phyloP scores from a whole-genome alignment of 2,329 filamentous ascomycete species.

The Fusarium sp. region DNA sequence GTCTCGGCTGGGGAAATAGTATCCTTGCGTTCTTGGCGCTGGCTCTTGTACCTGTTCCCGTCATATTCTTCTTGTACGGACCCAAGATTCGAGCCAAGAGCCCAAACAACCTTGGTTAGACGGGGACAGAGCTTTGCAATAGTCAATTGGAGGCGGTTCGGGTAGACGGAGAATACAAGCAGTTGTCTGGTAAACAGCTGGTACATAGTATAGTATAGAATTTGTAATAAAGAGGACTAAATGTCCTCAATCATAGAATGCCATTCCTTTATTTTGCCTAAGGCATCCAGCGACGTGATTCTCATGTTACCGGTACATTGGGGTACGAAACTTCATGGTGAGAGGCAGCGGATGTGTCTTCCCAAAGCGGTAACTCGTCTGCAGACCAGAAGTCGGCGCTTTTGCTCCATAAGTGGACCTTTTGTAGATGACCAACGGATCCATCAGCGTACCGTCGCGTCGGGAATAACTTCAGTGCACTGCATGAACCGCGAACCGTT shows the following conservation, averaged over 20 bases:
- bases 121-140: background rate
- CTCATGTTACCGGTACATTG: fast-evolving
- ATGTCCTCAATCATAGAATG: background rate
- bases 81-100: conserved; percentile 40
- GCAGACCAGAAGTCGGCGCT: background rate
- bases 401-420: background rate
- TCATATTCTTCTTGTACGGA: conserved; percentile 38
- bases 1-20: conserved; percentile 61
- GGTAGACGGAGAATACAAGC: background rate
- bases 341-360: fast-evolving
- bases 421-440: background rate
- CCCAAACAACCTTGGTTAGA: conserved; percentile 37
- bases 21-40: conserved; percentile 59
- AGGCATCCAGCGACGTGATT: background rate
- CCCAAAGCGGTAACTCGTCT: background rate
- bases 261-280: background rate
- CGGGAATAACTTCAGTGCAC: background rate
- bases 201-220: background rate
- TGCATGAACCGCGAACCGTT: background rate
- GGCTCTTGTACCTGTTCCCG: conserved; percentile 38
- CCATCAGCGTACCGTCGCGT: background rate
- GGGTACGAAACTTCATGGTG: background rate
- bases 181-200: background rate
- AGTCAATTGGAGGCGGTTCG: fast-evolving
- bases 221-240: background rate